Base-by-base conservation (phyloP, 2,329 filamentous ascomycete genomes). In the Aotearoamyces nothofagi region DNA sequence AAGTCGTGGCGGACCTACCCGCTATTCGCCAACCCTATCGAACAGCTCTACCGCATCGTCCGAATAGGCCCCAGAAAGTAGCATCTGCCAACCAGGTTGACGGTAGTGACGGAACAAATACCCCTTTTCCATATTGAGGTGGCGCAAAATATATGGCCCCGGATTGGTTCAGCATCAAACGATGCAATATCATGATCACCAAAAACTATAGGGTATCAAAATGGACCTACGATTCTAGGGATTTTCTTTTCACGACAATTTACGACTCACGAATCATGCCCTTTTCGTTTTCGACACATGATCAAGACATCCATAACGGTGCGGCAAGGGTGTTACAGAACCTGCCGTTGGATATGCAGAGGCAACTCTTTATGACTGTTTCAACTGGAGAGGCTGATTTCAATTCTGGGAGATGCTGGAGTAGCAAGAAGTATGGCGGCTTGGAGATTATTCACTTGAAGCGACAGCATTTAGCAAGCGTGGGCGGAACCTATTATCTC, bases 41-140 rank as follows among this genome's bases (percentile, higher is more conserved):
- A 49, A 43, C 46, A 49, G 47, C 42, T 50, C 47, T 23, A 47
- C 45, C 23, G 40, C 45, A 16, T 49, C 47, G 8, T 20, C 19
- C 8, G 19, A 20, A 7, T 20, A 20, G 19, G 19, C n/a, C n/a
- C n/a, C n/a, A n/a, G n/a, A n/a, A n/a, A 20, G 19, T 20, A 20
- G 19, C 7, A 20, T 7, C 19, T n/a, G n/a, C n/a, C n/a, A n/a
- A n/a, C n/a, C n/a, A n/a, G n/a, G n/a, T n/a, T n/a, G n/a, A n/a
- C n/a, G n/a, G n/a, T n/a, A n/a, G n/a, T n/a, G n/a, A n/a, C n/a
- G n/a, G n/a, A n/a, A n/a, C n/a, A n/a, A n/a, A n/a, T n/a, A n/a
- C n/a, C n/a, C n/a, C n/a, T n/a, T n/a, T n/a, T n/a, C n/a, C n/a
- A n/a, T n/a, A n/a, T n/a, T n/a, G n/a, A n/a, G n/a, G n/a, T n/a